These are phyloP conservation scores for Flaveria ramosissima DNA, from an alignment of 129 eudicot species.

Conservation along the genomic window DNA sequence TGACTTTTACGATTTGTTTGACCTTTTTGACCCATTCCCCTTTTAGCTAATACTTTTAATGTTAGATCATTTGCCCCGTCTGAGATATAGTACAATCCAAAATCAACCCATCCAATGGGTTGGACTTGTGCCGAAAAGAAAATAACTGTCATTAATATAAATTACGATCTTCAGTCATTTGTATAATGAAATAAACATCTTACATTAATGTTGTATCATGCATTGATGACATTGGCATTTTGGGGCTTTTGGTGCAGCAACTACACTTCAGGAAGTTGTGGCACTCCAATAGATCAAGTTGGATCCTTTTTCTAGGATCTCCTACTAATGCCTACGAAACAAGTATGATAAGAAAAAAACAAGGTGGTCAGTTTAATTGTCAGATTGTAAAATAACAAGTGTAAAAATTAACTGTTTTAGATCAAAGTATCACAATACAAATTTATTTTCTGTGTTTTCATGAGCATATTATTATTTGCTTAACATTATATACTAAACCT, in stretches of 20 bases:
- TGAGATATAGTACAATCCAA: background rate
- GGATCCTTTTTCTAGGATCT: conserved; percentile 86
- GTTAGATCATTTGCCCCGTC: background rate
- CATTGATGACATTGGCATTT: conserved; percentile 61
- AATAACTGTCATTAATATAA: background rate
- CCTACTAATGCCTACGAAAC: conserved; percentile 66
- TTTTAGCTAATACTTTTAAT: background rate
- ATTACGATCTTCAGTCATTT: background rate
- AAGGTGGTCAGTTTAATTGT: background rate
- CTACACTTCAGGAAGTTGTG: conserved; percentile 65
- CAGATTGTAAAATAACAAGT: background rate
- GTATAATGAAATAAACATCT: conserved; percentile 16
- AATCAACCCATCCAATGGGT: background rate
- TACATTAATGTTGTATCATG: conserved; percentile 84
- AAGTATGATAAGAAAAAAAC: background rate
- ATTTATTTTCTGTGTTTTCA: conserved; percentile 5
- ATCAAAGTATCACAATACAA: conserved; percentile 11
- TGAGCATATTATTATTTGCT: background rate
- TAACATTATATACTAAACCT: background rate
- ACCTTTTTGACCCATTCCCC: background rate
- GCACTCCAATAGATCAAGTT: conserved; percentile 79
- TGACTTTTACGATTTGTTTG: background rate
- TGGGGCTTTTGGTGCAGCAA: conserved; percentile 71
- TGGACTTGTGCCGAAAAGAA: background rate
- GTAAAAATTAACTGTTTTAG: background rate